phyloP scores from a whole-genome alignment of 371 early-diverging fungal species.

The Nematocida minor region DNA sequence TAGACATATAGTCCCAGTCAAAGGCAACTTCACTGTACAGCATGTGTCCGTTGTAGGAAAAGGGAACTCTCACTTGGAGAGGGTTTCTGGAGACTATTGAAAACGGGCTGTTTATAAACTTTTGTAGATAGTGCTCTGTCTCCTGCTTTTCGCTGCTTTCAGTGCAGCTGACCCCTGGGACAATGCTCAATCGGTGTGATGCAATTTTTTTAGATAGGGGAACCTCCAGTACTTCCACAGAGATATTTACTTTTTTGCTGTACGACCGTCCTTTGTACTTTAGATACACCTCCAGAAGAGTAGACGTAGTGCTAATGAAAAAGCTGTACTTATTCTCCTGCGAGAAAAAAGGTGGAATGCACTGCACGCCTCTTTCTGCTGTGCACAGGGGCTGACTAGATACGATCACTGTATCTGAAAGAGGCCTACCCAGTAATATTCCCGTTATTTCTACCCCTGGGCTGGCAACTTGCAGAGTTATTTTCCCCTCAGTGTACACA shows the following conservation, averaged over 20 bases:
- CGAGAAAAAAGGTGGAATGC: background rate
- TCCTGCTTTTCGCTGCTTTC: background rate
- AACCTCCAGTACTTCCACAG: background rate
- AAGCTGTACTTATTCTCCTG: background rate
- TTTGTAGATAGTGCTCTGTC: background rate
- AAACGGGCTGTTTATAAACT: background rate
- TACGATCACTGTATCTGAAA: background rate
- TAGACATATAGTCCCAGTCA: background rate
- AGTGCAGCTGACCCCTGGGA: background rate
- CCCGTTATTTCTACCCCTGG: background rate
- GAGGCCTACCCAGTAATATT: background rate
- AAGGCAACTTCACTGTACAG: slow-evolving; percentile 19
- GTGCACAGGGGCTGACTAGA: background rate
- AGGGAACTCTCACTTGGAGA: background rate
- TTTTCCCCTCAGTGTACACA: background rate
- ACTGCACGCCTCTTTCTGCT: background rate
- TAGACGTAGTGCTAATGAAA: background rate
- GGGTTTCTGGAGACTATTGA: background rate
- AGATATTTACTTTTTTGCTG: background rate
- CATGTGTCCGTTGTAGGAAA: background rate
- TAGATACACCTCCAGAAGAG: background rate
- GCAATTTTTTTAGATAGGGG: background rate
- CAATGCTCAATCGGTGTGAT: slow-evolving; percentile 4
- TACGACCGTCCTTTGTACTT: slow-evolving; percentile 7
- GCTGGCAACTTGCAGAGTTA: background rate